phyloP scores from a whole-genome alignment of 1,139 yeast species.

The Taiozyma sp. region DNA sequence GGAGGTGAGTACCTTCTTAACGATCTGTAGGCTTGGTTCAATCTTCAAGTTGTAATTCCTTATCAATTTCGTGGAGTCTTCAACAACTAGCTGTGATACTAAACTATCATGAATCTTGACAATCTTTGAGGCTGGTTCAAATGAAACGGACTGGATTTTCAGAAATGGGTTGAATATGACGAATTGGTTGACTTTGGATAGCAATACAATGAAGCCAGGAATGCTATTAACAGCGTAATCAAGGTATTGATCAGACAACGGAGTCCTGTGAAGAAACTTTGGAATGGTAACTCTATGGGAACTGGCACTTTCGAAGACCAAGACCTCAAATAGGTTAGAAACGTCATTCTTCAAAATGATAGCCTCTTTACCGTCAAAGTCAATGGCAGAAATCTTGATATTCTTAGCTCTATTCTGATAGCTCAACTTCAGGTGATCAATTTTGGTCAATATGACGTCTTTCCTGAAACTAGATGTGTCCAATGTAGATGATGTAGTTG shows the following conservation, averaged over 20 bases:
- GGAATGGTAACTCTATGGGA: conserved; percentile 23
- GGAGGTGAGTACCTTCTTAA: conserved; percentile 1
- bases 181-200: conserved; percentile 37
- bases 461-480: conserved; percentile 29
- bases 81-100: conserved; percentile 19
- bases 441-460: conserved; percentile 61
- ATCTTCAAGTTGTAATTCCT: conserved; percentile 33
- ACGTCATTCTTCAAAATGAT: conserved; percentile 38
- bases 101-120: conserved; percentile 15
- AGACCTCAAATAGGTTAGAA: conserved; percentile 37
- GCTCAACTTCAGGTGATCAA: conserved; percentile 40
- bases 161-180: conserved; percentile 62
- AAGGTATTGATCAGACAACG: conserved; percentile 14
- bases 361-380: conserved; percentile 53
- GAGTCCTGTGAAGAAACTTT: conserved; percentile 19
- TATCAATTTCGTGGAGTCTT: conserved; percentile 12
- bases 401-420: conserved; percentile 28
- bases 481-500: conserved; percentile 5
- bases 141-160: conserved; percentile 43
- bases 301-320: conserved; percentile 37
- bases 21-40: conserved; percentile 38
- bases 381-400: conserved; percentile 39
- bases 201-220: conserved; percentile 21
- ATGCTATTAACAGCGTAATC: conserved; percentile 16
- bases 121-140: conserved; percentile 27